A percentile compares a stretch with the other conserved stretches of the same genome.
These are phyloP conservation scores for Ambrosiella beaveri DNA, from an alignment of 2,329 filamentous ascomycete species.

Conservation along the genomic window DNA sequence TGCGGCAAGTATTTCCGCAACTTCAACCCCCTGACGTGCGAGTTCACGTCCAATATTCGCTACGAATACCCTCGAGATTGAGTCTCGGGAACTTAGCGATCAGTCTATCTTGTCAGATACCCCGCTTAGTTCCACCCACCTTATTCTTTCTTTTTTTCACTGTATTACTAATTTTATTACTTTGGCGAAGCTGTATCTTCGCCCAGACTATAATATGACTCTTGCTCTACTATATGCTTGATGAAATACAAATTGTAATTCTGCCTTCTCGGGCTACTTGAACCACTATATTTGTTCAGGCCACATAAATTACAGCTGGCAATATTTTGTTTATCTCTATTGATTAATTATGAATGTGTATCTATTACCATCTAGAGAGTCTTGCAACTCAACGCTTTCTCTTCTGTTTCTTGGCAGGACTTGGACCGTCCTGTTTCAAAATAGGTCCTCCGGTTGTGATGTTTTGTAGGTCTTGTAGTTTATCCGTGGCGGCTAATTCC, in stretches of 20 bases:
- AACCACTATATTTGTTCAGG: no score
- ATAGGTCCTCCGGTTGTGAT: not conserved
- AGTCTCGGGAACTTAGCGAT: conserved; percentile 1
- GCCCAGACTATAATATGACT: no score
- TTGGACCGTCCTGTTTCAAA: not conserved
- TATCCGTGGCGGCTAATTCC: conserved; percentile 45
- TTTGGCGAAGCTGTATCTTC: not conserved
- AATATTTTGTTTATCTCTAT: no score
- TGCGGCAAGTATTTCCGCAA: conserved; percentile 80
- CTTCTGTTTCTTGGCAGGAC: not conserved
- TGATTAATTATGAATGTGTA: no score
- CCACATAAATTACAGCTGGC: no score
- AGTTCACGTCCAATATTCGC: conserved; percentile 64
- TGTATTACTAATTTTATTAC: conserved; percentile 7
- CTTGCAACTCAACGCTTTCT: not conserved
- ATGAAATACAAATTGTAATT: no score
- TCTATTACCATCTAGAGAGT: not conserved
- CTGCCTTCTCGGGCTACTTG: no score
- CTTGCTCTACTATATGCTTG: no score
- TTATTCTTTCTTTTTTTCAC: not conserved
- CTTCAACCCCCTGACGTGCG: conserved; percentile 49
- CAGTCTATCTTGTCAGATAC: no score
- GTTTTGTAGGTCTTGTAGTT: conserved; percentile 14
- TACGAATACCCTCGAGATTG: conserved; percentile 81
- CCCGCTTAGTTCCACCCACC: not conserved